Evolutionary conservation across 805 yeast species (phyloP), one percentile per base, ranked within the genome.

Genomic region (Spencermartinsiella europaea): DNA sequence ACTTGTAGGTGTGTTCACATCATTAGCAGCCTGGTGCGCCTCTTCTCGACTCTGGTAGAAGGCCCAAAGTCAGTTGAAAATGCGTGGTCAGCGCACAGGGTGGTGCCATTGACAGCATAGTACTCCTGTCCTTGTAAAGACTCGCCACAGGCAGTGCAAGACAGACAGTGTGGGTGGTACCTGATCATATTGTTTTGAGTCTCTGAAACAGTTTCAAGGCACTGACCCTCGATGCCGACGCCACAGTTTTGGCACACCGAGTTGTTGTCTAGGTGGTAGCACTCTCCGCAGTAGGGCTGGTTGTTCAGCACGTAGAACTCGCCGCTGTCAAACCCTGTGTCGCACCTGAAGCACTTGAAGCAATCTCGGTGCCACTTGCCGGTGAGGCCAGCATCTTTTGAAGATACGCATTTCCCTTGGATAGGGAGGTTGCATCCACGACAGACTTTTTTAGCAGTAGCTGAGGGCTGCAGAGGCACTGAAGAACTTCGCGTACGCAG

Each of bases 331-430:
- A 66, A 58, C 28, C 50, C 47, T 56, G 89, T 82, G 5, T 65
- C 65, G 68, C 98, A 91, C 10, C 71, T 65, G 16, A 72, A 66
- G 69, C 99, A 93, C 12, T 70, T 69, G 70, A 93, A 91, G 62
- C 99, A 93, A 14, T 72, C 66, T 34, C 95, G 74, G 62, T 93
- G 99, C 98, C 98, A 93, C 62, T 89, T 91, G 0, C 97, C 98
- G 16, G 60, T 49, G 12, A 65, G 43, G 10, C 54, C 48, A n/a
- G 82, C 85, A 46, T 85, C 85, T 55, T 81, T 84, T n/a, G 96
- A 86, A 66, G 81, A 84, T 16, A 91, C 84, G 0, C 93, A 73
- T 59, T 83, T 86, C 0, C 79, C 72, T 1, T 54, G 52, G 25
- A 90, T 80, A n/a, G 65, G 70, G 38, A 63, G 50, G 3, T 66